Evolutionary conservation across 768 basidiomycete species (phyloP).

Genomic region (Termitomyces sp.): DNA sequence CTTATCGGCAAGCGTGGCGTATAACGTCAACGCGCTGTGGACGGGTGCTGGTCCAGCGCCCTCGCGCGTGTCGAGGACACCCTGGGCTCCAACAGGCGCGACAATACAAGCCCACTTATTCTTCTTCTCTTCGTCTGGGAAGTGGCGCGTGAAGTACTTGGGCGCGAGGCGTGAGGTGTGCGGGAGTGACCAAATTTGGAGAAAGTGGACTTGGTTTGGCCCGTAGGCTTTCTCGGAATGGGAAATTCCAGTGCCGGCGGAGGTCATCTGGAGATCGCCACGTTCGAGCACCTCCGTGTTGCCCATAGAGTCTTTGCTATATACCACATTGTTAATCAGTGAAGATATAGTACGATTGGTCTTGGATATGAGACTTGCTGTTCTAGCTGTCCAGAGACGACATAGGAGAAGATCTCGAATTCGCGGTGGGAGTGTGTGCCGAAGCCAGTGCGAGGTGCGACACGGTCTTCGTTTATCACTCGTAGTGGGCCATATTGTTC

Average conservation of each 20-base stretch:
- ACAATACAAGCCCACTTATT: conserved; percentile 72
- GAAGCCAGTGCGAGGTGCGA: conserved; percentile 71
- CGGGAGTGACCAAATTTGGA: conserved; percentile 49
- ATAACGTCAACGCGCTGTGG: conserved; percentile 61
- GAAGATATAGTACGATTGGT: background rate
- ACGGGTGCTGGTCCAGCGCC: conserved; percentile 79
- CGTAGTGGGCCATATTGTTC: conserved; percentile 69
- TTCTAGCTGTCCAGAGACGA: conserved; percentile 73
- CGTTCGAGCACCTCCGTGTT: conserved; percentile 86
- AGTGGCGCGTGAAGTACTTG: conserved; percentile 84
- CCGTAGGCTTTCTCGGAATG: conserved; percentile 61
- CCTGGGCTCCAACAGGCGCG: conserved; percentile 58
- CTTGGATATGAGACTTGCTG: conserved; percentile 45
- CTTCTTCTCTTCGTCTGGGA: conserved; percentile 76
- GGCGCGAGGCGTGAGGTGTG: conserved; percentile 48
- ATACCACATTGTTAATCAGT: conserved; percentile 3
- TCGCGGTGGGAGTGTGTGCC: conserved; percentile 80
- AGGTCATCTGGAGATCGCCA: conserved; percentile 89
- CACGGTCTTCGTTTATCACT: conserved; percentile 93
- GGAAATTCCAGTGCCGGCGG: conserved; percentile 85
- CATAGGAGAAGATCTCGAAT: conserved; percentile 90
- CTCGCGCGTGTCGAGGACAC: conserved; percentile 59
- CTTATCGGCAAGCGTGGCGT: conserved; percentile 67
- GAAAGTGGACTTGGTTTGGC: conserved; percentile 39
- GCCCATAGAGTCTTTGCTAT: conserved; percentile 85